Evolutionary conservation across 306 rosid species (phyloP).

Genomic region (Gillenia trifoliata): DNA sequence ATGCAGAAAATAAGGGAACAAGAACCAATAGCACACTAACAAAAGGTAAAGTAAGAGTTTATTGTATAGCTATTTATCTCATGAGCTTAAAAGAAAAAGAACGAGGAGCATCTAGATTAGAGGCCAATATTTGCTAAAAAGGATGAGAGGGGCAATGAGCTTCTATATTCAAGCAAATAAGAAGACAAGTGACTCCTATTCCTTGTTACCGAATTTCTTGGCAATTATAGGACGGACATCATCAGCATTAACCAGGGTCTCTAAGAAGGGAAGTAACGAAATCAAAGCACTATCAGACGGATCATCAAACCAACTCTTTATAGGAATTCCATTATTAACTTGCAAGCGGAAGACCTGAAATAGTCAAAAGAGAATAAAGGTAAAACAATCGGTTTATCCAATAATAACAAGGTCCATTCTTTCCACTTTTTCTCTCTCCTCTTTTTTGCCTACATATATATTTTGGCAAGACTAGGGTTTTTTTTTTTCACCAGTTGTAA

Average conservation of each 20-base stretch:
- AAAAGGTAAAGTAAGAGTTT: constrained; percentile 46
- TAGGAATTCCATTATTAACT: constrained; percentile 98
- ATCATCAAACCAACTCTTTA: constrained; percentile 99
- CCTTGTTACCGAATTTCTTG: constrained; percentile 82
- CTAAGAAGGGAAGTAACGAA: constrained; percentile 95
- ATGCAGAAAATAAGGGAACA: constrained; percentile 28
- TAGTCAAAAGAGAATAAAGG: constrained; percentile 26
- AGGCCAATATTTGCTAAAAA: constrained; percentile 44
- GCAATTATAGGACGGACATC: constrained; percentile 97
- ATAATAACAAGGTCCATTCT: background rate
- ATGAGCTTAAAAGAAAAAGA: constrained; percentile 41
- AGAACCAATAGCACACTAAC: constrained; percentile 47
- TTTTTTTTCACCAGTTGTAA: background rate
- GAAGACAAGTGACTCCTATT: constrained; percentile 59
- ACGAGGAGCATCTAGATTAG: constrained; percentile 45
- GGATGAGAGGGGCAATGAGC: constrained; percentile 31
- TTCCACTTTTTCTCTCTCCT: background rate
- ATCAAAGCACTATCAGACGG: constrained; percentile 71
- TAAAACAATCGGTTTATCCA: constrained; percentile 23
- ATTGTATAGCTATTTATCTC: constrained; percentile 62
- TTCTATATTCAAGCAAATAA: constrained; percentile 54
- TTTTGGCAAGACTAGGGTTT: background rate
- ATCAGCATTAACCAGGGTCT: constrained; percentile 82
- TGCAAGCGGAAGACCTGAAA: constrained; percentile 97
- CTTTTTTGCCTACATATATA: background rate